Evolutionary conservation across 2,329 filamentous ascomycete genomes (phyloP).

Genomic region (Ilyonectria sp.): DNA sequence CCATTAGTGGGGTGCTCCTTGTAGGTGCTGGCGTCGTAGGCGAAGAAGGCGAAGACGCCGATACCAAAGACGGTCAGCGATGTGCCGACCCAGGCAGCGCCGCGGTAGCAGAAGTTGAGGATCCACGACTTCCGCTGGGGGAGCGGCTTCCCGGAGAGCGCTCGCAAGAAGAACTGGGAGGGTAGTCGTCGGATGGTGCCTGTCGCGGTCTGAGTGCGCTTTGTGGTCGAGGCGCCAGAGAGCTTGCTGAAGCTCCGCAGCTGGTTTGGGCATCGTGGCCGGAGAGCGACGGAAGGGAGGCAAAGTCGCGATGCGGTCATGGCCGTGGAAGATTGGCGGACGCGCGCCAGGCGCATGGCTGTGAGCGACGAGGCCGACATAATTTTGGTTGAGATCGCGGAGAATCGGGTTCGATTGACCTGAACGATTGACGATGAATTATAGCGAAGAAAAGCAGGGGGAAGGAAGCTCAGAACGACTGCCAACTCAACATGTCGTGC

Average conservation of each 20-base stretch:
- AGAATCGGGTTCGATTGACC: slow-evolving; percentile 5
- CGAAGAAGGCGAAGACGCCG: slow-evolving; percentile 86
- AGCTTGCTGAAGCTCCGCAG: slow-evolving; percentile 44
- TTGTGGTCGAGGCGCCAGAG: slow-evolving; percentile 33
- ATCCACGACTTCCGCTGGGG: slow-evolving; percentile 64
- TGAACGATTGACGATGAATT: slow-evolving; percentile 24
- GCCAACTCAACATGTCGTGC: slow-evolving; percentile 31
- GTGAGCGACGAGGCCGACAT: slow-evolving; percentile 45
- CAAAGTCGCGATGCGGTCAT: slow-evolving; percentile 34
- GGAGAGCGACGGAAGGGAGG: slow-evolving; percentile 32
- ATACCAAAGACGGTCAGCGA: slow-evolving; percentile 80
- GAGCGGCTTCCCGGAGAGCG: slow-evolving; percentile 67
- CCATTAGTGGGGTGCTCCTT: slow-evolving; percentile 75
- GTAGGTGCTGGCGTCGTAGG: slow-evolving; percentile 96
- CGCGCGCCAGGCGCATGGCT: slow-evolving; percentile 44
- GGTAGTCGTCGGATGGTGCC: slow-evolving; percentile 34
- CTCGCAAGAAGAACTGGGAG: slow-evolving; percentile 52
- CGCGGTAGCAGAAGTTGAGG: slow-evolving; percentile 76
- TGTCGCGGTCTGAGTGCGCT: slow-evolving; percentile 21
- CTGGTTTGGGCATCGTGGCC: slow-evolving; percentile 28
- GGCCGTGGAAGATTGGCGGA: slow-evolving; percentile 29
- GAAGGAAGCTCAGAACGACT: slow-evolving; percentile 23
- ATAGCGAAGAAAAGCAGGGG: background rate
- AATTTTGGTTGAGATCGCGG: slow-evolving; percentile 15
- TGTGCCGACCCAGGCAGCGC: slow-evolving; percentile 75